Evolutionary conservation across 2,329 filamentous ascomycete genomes (phyloP).

Genomic region (Cryphonectria radicalis): DNA sequence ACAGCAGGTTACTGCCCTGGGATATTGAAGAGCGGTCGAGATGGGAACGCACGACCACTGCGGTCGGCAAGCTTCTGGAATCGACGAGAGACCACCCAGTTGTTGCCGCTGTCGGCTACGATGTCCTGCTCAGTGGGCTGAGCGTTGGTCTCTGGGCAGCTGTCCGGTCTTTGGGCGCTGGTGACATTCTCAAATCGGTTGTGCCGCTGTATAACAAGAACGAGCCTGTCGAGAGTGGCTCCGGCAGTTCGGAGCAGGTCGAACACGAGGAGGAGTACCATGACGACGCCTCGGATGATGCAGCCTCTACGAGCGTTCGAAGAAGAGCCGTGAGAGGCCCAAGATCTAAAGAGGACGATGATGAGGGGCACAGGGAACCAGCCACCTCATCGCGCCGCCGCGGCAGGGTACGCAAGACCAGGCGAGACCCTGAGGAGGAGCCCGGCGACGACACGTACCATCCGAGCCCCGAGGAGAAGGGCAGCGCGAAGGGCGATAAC

Average conservation of each 20-base stretch:
- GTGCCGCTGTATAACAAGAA: constrained; percentile 38
- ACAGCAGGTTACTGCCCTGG: constrained; percentile 51
- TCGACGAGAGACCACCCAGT: constrained; percentile 61
- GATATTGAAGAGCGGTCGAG: constrained; percentile 49
- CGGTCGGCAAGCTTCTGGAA: constrained; percentile 50
- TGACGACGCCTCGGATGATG: constrained; percentile 27
- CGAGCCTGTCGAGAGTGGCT: neutral
- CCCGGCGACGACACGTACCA: constrained; percentile 43
- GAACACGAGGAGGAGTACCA: constrained; percentile 23
- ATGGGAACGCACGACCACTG: constrained; percentile 51
- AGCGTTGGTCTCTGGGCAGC: constrained; percentile 63
- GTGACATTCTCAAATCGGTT: constrained; percentile 50
- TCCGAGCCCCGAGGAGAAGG: constrained; percentile 41
- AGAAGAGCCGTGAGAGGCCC: neutral
- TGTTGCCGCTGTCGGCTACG: constrained; percentile 59
- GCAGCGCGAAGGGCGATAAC: constrained; percentile 46
- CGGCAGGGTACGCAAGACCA: constrained; percentile 36
- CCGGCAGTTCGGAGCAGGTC: constrained; percentile 12
- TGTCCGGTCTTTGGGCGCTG: constrained; percentile 53
- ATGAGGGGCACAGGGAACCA: constrained; percentile 17
- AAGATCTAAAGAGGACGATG: constrained; percentile 23
- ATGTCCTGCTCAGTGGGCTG: constrained; percentile 59
- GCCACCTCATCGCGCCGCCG: constrained; percentile 32
- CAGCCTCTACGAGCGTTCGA: neutral
- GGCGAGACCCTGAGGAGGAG: constrained; percentile 33